Base-by-base conservation (phyloP, 805 yeast species). In the Spathaspora boniae region DNA sequence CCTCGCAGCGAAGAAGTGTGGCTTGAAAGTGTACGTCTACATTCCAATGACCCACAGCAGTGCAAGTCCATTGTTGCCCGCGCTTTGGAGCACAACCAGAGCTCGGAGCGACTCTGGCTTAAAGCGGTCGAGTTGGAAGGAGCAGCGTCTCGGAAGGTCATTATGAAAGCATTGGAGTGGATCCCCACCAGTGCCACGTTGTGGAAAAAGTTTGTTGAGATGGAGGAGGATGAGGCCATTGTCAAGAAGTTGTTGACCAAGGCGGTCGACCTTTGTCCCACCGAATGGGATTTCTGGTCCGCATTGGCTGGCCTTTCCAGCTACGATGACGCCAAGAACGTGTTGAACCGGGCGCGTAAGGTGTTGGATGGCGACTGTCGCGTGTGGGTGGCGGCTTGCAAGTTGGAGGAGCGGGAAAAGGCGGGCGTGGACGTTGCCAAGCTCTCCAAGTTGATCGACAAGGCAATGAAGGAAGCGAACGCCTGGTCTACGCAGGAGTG, bases 1-100 rank as follows among this genome's bases (percentile, higher is more conserved):
- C 86, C 88, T 0, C 63, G 61, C 26, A 75, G 68, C 45, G 94
- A 80, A 40, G 82, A 76, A 9, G 65, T 88, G 0, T 91, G 98
- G 98, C 55, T 89, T 6, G 95, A 86, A 43, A 81, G 74, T 50
- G 64, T 91, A 5, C 68, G 86, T 31, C 59, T 89, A 9, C 78
- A 86, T 50, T 57, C 58, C 3, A 68, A 60, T 16, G 68, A 66
- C 3, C 29, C 41, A n/a, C 60, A 58, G 27, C 52, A 70, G 11
- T 72, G 85, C 33, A 80, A 76, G 49, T 58, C 67, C 1, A 67
- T 88, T 9, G 79, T 80, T 2, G 73, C 82, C 0, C 78, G 81
- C 31, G 95, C 85, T 0, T 70, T 89, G 2, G 61, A 65, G 36
- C 68, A 60, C 45, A 75, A 80, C 41, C 71, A 78, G 0, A 60